These are phyloP conservation scores for Heterobasidion parviporum DNA, from an alignment of 1,284 basidiomycete genomes.

Conservation along the genomic window DNA sequence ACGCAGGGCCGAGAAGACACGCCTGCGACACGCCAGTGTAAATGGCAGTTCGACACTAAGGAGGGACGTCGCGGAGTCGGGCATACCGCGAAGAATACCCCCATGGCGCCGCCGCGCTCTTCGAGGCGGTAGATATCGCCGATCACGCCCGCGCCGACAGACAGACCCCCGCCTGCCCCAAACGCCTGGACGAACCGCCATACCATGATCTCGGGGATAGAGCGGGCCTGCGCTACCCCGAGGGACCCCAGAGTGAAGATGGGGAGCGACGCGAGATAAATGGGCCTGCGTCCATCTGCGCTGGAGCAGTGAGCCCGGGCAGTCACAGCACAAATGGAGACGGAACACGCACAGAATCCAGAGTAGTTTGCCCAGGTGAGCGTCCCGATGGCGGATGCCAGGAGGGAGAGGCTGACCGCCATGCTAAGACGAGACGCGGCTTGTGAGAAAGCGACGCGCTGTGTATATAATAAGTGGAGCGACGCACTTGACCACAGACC, in stretches of 20 bases:
- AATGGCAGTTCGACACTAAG: neutral
- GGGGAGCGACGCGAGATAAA: slow-evolving; percentile 57
- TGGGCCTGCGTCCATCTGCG: slow-evolving; percentile 51
- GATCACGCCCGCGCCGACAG: slow-evolving; percentile 55
- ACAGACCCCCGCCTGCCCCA: slow-evolving; percentile 38
- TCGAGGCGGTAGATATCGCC: slow-evolving; percentile 59
- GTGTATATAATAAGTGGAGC: neutral
- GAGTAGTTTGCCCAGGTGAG: slow-evolving; percentile 48
- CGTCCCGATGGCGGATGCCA: slow-evolving; percentile 31
- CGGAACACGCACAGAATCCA: slow-evolving; percentile 34
- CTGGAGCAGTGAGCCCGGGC: neutral
- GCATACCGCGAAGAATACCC: slow-evolving; percentile 49
- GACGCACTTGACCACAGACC: slow-evolving; percentile 45
- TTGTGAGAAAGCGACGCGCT: neutral
- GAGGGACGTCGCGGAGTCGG: neutral
- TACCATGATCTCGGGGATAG: slow-evolving; percentile 42
- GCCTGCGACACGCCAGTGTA: slow-evolving; percentile 13
- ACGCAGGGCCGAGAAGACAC: slow-evolving; percentile 24
- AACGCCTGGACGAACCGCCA: slow-evolving; percentile 61
- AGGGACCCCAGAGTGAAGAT: slow-evolving; percentile 52
- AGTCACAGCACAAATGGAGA: too few relatives aligned
- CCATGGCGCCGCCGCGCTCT: slow-evolving; percentile 56
- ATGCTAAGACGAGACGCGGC: slow-evolving; percentile 22
- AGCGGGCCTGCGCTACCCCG: slow-evolving; percentile 44
- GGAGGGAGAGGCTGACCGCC: slow-evolving; percentile 38